Evolutionary conservation across 2,329 filamentous ascomycete genomes (phyloP).

Genomic region (Scleromitrula shiraiana): DNA sequence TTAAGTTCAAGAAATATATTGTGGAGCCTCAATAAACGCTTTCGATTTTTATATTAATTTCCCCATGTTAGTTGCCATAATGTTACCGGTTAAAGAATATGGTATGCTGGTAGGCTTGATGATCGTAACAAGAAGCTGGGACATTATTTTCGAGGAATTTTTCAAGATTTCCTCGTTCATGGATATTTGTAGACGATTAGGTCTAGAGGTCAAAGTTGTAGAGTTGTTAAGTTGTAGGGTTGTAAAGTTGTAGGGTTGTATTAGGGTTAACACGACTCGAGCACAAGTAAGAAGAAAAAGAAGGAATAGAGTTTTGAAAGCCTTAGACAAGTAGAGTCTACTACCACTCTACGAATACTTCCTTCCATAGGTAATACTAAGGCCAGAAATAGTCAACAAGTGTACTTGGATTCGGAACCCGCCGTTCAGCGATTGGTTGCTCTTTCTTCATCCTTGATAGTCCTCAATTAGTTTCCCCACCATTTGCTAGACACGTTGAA

Average conservation of each 20-base stretch:
- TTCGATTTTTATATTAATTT: conserved; percentile 4
- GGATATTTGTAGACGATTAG: no score
- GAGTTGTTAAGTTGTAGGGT: no score
- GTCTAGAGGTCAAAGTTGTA: no score
- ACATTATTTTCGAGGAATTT: not conserved
- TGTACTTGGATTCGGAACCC: conserved; percentile 1
- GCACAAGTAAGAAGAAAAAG: no score
- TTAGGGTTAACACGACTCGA: no score
- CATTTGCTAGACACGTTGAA: not conserved
- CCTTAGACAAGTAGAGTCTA: no score
- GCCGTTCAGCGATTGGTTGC: conserved; percentile 3
- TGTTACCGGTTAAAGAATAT: conserved; percentile 3
- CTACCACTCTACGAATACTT: no score
- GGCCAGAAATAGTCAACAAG: no score
- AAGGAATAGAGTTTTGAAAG: no score
- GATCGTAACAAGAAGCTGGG: not conserved
- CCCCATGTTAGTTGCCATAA: not conserved
- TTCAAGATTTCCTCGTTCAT: not conserved
- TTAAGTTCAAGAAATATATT: not conserved
- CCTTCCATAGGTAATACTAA: no score
- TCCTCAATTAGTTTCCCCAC: not conserved
- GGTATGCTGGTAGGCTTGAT: not conserved
- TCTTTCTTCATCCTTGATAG: not conserved
- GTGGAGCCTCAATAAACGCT: conserved; percentile 7
- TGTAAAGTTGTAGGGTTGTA: no score